These are phyloP conservation scores for Chlorociboria aeruginascens DNA, from an alignment of 495 filamentous ascomycete species.

Conservation along the genomic window DNA sequence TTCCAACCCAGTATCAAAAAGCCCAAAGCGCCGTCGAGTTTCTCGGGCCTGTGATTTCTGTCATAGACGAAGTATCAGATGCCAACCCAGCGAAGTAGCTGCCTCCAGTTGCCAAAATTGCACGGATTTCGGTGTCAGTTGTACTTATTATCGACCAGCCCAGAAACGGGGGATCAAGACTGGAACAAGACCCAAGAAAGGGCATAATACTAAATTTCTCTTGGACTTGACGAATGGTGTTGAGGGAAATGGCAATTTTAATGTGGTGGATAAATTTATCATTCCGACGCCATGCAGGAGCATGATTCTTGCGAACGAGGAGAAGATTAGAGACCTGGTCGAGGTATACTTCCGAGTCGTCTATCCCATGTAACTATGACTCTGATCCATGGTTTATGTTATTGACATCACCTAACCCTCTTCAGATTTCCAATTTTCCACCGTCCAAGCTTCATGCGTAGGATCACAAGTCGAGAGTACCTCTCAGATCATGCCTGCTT, in stretches of 20 bases:
- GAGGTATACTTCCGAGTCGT: constrained; percentile 13
- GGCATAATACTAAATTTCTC: background rate
- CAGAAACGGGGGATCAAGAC: constrained; percentile 11
- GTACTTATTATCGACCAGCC: constrained; percentile 9
- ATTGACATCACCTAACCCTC: constrained; percentile 7
- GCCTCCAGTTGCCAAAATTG: constrained; percentile 7
- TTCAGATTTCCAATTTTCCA: constrained; percentile 39
- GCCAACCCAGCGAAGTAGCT: constrained; percentile 1
- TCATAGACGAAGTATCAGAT: constrained; percentile 9
- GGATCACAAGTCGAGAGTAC: constrained; percentile 27
- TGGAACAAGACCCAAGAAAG: background rate
- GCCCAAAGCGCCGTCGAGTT: constrained; percentile 4
- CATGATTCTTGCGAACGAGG: constrained; percentile 1
- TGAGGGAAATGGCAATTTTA: background rate
- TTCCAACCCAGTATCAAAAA: background rate
- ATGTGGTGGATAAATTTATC: background rate
- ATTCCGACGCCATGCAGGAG: constrained; percentile 1
- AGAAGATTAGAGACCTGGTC: constrained; percentile 6
- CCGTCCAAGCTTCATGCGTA: constrained; percentile 26
- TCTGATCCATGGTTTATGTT: background rate
- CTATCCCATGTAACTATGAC: constrained; percentile 15
- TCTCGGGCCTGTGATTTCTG: constrained; percentile 15
- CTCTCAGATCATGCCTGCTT: constrained; percentile 31
- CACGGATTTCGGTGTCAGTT: constrained; percentile 3
- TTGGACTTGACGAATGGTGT: constrained; percentile 1